Evolutionary conservation across 768 basidiomycete species (phyloP), one percentile per base, ranked within the genome.

Genomic region (Agrocybe praecox): DNA sequence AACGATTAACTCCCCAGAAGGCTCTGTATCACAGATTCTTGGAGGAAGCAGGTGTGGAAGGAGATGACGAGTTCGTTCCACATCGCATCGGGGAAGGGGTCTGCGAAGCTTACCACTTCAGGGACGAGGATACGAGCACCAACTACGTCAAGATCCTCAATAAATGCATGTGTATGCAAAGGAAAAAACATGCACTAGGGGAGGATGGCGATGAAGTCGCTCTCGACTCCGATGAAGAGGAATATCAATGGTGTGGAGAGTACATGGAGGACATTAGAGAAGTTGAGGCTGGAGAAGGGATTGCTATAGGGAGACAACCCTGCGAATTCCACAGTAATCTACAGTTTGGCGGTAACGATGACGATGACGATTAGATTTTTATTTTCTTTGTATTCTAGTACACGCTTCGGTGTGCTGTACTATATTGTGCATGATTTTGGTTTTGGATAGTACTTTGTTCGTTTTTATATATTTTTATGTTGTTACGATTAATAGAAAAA

Each of bases 21-120:
- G 92, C 89, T 17, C 78, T 98, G 46, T 81, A 82, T 56, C 95
- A 98, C 65, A 80, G 84, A 0, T 98, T 97, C 72, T 77, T 98
- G 34, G 62, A 64, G 26, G 84, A 69, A 59, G 62, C 67, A 36
- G 62, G 64, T 21, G 79, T 75, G 18, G 58, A 59, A 24, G 80
- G 78, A 29, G 88, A 92, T 52, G 88, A 90, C 55, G 84, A 81
- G 55, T 81, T 80, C 60, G 83, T 86, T 53, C 91, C 92, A 7
- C 88, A 89, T 65, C 83, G 81, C 21, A 82, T 80, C 52, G 88
- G 87, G 2, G 75, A 83, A 60, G 92, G 91, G 1, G 75, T 84
- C 5, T 94, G 92, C 65, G 77, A 76, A 24, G 72, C 79, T 43
- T 76, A 75, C 63, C 92, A 94, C 70, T 80, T 79, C 58, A 64